Percentiles rank a stretch among this genome's conserved stretches.
These are phyloP conservation scores for Wolfiporia cocos DNA, from an alignment of 1,284 basidiomycete species.

Conservation along the genomic window DNA sequence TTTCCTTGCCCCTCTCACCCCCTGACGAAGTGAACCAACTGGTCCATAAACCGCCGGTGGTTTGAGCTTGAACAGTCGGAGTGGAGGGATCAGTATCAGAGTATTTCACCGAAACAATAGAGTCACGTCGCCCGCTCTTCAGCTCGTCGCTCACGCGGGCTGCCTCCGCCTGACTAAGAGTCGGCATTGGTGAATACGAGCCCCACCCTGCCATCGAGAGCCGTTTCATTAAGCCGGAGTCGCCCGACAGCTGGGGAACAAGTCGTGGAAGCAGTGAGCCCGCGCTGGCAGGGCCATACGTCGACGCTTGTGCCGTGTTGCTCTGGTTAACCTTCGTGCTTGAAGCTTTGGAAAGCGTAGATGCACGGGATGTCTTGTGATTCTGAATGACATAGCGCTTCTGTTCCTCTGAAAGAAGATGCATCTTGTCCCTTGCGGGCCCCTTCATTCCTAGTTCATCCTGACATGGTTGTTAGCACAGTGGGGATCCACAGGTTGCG, in stretches of 20 bases:
- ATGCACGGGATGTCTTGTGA: slow-evolving; percentile 30
- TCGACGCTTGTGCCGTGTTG: slow-evolving; percentile 30
- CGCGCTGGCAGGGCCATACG: slow-evolving; percentile 57
- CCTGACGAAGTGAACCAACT: slow-evolving; percentile 70
- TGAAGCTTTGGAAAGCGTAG: slow-evolving; percentile 29
- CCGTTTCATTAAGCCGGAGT: slow-evolving; percentile 61
- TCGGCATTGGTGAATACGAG: too few relatives aligned
- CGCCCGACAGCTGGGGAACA: slow-evolving; percentile 65
- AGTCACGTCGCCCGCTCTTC: slow-evolving; percentile 23
- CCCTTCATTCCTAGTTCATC: slow-evolving; percentile 73
- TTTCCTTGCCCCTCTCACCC: slow-evolving; percentile 41
- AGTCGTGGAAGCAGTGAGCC: slow-evolving; percentile 49
- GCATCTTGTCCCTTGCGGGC: slow-evolving; percentile 60
- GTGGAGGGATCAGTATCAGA: slow-evolving; percentile 10
- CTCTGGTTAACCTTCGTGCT: slow-evolving; percentile 21
- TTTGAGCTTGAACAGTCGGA: slow-evolving; percentile 50
- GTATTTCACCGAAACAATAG: slow-evolving; percentile 14
- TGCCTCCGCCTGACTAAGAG: slow-evolving; percentile 27
- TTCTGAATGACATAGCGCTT: slow-evolving; percentile 67
- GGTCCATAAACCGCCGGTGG: slow-evolving; percentile 69
- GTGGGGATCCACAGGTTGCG: too few relatives aligned
- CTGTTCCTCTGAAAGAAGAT: slow-evolving; percentile 55
- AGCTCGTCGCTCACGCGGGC: slow-evolving; percentile 35
- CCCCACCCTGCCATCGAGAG: slow-evolving; percentile 71
- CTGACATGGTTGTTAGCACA: too few relatives aligned